phyloP scores from a whole-genome alignment of 2,329 filamentous ascomycete genomes.

The Aspergillus phoenicis region DNA sequence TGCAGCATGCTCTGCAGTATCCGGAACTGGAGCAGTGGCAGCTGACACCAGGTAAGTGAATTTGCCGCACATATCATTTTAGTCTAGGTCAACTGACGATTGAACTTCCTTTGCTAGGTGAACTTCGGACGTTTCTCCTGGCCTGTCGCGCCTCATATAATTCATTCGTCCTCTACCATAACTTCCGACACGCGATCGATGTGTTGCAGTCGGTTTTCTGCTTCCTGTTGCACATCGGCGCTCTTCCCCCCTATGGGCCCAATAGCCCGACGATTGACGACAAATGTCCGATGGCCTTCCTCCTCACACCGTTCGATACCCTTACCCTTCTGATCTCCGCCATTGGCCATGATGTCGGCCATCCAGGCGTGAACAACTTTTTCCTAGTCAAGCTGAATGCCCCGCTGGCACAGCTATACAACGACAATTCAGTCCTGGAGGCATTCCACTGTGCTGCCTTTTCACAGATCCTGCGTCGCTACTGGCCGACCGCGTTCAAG shows the following conservation, averaged over 20 bases:
- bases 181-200: conserved; percentile 96
- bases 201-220: conserved; percentile 91
- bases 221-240: conserved; percentile 80
- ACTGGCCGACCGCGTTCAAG: conserved; percentile 84
- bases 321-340: conserved; percentile 88
- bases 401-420: conserved; percentile 91
- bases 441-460: conserved; percentile 97
- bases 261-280: conserved; percentile 34
- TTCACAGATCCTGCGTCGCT: conserved; percentile 87
- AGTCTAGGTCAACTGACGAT: neutral
- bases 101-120: conserved; percentile 55
- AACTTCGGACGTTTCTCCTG: conserved; percentile 81
- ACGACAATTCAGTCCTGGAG: conserved; percentile 93
- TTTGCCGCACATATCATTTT: neutral
- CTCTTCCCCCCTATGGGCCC: conserved; percentile 67
- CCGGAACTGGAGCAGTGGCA: conserved; percentile 80
- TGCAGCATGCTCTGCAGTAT: conserved; percentile 82
- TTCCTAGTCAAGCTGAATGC: conserved; percentile 91
- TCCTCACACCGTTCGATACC: conserved; percentile 85
- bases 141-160: conserved; percentile 95
- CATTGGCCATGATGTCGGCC: conserved; percentile 97
- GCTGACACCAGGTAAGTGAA: conserved; percentile 80
- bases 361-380: conserved; percentile 96
- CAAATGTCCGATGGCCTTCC: conserved; percentile 68
- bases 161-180: conserved; percentile 93